Evolutionary conservation across 345 rosid species (phyloP).

Genomic region (Heritiera littoralis): DNA sequence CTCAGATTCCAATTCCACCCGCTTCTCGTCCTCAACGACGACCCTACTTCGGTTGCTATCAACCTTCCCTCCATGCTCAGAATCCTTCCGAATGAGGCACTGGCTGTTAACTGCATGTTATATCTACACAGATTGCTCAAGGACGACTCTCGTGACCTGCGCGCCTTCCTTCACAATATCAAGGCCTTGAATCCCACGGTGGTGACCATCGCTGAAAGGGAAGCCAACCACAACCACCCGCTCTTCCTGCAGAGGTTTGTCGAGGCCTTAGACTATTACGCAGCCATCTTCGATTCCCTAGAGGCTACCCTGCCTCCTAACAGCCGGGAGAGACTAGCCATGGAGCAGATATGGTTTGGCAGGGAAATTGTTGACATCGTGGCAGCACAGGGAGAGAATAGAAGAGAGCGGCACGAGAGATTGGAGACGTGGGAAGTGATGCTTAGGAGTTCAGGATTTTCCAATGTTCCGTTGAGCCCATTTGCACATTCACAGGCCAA

Average conservation of each 20-base stretch:
- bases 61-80: conserved; percentile 50
- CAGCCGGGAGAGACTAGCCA: conserved; percentile 73
- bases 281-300: conserved; percentile 73
- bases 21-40: conserved; percentile 57
- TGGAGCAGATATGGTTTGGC: conserved; percentile 90
- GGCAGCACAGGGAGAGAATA: conserved; percentile 57
- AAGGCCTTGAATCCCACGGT: conserved; percentile 70
- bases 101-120: conserved; percentile 76
- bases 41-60: conserved; percentile 43
- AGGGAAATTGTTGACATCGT: conserved; percentile 76
- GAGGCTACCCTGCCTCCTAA: conserved; percentile 93
- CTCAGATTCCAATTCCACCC: conserved; percentile 82
- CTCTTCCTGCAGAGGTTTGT: conserved; percentile 65
- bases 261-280: conserved; percentile 82
- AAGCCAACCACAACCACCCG: conserved; percentile 71
- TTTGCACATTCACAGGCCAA: conserved; percentile 90
- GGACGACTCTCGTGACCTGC: conserved; percentile 48
- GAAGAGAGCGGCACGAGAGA: conserved; percentile 64
- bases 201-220: conserved; percentile 82
- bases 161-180: conserved; percentile 59
- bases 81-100: conserved; percentile 57
- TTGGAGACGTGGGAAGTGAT: conserved; percentile 75
- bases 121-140: conserved; percentile 65
- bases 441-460: conserved; percentile 64
- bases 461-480: conserved; percentile 69